Conservation (phyloP, 495 filamentous ascomycete genomes). For the Penicillium psychrofluorescens region DNA sequence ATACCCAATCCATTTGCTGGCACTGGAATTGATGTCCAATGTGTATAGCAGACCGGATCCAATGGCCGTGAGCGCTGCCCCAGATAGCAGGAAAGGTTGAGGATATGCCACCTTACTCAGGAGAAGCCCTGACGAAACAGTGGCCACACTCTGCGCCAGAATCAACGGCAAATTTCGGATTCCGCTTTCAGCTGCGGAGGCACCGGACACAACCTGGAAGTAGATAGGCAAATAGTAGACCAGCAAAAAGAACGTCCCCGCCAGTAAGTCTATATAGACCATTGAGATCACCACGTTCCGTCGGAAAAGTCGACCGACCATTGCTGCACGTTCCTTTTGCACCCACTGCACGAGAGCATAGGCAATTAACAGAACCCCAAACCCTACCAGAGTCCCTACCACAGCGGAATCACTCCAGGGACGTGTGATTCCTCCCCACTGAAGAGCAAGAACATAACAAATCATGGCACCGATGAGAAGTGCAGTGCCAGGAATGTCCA, state of each 20-base stretch:
- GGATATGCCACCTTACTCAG: too few species aligned
- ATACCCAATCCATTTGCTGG: not conserved
- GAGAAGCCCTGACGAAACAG: too few species aligned
- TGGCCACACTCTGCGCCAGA: slow-evolving; percentile 18
- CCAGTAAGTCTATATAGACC: slow-evolving; percentile 16
- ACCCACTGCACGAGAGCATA: too few species aligned
- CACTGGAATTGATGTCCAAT: too few species aligned
- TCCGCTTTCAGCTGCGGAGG: slow-evolving; percentile 54
- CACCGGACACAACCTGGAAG: slow-evolving; percentile 67
- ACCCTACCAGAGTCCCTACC: too few species aligned
- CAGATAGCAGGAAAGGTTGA: too few species aligned
- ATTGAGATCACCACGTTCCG: slow-evolving; percentile 2
- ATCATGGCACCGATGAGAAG: slow-evolving; percentile 68
- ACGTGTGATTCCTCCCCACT: slow-evolving; percentile 76
- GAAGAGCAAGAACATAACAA: slow-evolving; percentile 68
- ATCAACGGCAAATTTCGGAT: slow-evolving; percentile 64
- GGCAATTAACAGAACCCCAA: too few species aligned
- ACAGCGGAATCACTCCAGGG: slow-evolving; percentile 42
- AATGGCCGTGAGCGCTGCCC: too few species aligned
- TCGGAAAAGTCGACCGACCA: too few species aligned
- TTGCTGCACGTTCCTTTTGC: too few species aligned
- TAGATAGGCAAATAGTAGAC: slow-evolving; percentile 47
- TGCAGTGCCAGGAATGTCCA: slow-evolving; percentile 60
- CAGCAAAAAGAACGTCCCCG: slow-evolving; percentile 11
- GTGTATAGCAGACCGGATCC: too few species aligned